A percentile compares a stretch with the other conserved stretches of the same genome.
phyloP scores from a whole-genome alignment of 179 eudicot species.

The Beta corolliflora region DNA sequence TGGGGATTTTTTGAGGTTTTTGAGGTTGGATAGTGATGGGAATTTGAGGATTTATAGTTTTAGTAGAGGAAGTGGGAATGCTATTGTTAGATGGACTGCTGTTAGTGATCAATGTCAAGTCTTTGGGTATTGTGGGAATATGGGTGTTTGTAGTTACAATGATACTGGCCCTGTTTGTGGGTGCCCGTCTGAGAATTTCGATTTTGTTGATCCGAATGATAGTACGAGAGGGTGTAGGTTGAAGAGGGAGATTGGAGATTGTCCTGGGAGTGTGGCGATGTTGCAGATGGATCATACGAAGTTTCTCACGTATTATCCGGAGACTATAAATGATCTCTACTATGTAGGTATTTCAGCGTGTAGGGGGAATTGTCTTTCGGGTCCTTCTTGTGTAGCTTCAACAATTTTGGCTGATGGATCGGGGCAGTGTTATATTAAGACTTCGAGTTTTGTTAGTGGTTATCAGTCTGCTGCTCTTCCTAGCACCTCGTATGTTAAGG shows the following conservation, averaged over 20 bases:
- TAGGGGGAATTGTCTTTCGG: conserved; percentile 53
- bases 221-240: conserved; percentile 70
- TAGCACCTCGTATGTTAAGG: conserved; percentile 79
- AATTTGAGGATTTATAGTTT: conserved; percentile 77
- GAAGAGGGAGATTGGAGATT: conserved; percentile 54
- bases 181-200: conserved; percentile 81
- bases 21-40: conserved; percentile 76
- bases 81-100: conserved; percentile 60
- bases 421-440: conserved; percentile 59
- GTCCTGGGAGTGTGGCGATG: conserved; percentile 56
- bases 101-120: conserved; percentile 77
- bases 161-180: conserved; percentile 65
- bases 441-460: conserved; percentile 53
- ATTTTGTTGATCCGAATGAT: conserved; percentile 47
- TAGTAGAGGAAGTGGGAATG: conserved; percentile 35
- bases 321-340: conserved; percentile 39
- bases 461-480: conserved; percentile 73
- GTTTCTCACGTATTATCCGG: conserved; percentile 69
- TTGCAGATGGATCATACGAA: conserved; percentile 59
- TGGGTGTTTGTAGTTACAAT: conserved; percentile 82
- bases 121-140: conserved; percentile 82
- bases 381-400: conserved; percentile 59
- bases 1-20: conserved; percentile 46
- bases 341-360: conserved; percentile 51
- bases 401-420: conserved; percentile 70